These are phyloP conservation scores for Sonneratia caseolaris DNA, from an alignment of 345 rosid species.

Conservation along the genomic window DNA sequence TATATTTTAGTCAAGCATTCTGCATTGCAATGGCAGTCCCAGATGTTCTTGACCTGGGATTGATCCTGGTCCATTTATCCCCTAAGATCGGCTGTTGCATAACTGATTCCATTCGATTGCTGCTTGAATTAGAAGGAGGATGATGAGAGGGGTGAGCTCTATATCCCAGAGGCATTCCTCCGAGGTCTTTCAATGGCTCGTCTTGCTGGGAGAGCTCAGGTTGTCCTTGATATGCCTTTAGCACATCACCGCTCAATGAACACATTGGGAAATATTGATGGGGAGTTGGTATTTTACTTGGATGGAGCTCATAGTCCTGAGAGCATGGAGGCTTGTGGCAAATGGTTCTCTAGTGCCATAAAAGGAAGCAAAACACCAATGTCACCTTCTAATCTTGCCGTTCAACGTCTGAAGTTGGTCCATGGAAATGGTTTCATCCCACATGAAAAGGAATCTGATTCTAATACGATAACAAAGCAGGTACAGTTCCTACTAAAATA, in stretches of 20 bases:
- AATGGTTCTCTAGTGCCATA: slow-evolving; percentile 65
- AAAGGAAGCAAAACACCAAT: slow-evolving; percentile 23
- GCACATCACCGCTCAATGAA: slow-evolving; percentile 22
- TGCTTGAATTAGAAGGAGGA: slow-evolving; percentile 27
- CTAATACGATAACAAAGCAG: slow-evolving; percentile 46
- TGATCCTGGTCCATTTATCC: not conserved
- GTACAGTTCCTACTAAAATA: slow-evolving; percentile 19
- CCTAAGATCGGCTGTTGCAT: not conserved
- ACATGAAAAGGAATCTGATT: slow-evolving; percentile 15
- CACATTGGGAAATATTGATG: slow-evolving; percentile 24
- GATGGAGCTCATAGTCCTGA: slow-evolving; percentile 99
- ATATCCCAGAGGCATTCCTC: slow-evolving; percentile 47
- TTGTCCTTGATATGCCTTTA: slow-evolving; percentile 43
- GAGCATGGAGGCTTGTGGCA: slow-evolving; percentile 88
- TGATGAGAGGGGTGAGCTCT: slow-evolving; percentile 25
- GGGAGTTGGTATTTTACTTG: slow-evolving; percentile 66
- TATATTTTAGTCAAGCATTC: not conserved
- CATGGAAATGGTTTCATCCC: slow-evolving; percentile 30
- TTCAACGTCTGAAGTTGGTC: slow-evolving; percentile 15
- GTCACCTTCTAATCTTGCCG: slow-evolving; percentile 12
- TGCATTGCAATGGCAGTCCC: not conserved
- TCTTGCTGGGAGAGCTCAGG: slow-evolving; percentile 76
- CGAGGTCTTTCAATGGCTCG: slow-evolving; percentile 80
- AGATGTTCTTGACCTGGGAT: not conserved
- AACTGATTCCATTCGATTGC: not conserved